phyloP scores from a whole-genome alignment of 2,329 filamentous ascomycete species.

The Aspergillus pseudoterreus region DNA sequence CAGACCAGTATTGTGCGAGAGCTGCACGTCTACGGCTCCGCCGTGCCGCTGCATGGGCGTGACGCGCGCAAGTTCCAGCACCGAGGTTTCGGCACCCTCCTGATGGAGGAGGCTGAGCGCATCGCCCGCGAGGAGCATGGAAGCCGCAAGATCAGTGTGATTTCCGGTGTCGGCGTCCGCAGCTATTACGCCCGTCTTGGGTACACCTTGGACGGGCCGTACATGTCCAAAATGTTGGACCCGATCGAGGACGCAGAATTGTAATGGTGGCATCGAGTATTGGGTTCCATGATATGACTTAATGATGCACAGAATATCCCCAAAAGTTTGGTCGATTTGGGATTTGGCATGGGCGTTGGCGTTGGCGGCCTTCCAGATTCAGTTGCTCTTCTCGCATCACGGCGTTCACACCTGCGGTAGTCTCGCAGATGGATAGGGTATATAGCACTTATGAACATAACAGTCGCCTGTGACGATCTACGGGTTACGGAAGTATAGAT shows the following conservation, averaged over 20 bases:
- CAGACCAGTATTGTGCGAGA: conserved; percentile 90
- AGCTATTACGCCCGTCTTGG: conserved; percentile 93
- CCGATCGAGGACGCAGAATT: conserved; percentile 38
- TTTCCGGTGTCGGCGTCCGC: conserved; percentile 93
- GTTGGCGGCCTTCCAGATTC: background rate
- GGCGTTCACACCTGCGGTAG: too few species aligned
- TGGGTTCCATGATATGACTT: conserved; percentile 5
- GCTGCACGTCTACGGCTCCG: conserved; percentile 93
- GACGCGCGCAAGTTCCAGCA: conserved; percentile 98
- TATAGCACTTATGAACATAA: too few species aligned
- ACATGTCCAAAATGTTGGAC: conserved; percentile 56
- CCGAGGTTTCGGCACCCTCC: conserved; percentile 88
- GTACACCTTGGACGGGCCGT: conserved; percentile 89
- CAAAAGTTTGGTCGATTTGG: background rate
- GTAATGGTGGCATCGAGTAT: background rate
- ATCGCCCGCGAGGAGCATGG: conserved; percentile 94
- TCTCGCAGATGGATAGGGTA: too few species aligned
- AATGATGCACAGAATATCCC: conserved; percentile 2
- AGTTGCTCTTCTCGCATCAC: background rate
- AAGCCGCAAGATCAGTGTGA: conserved; percentile 91
- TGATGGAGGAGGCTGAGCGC: conserved; percentile 97
- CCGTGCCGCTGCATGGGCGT: conserved; percentile 93
- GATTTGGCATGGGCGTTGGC: background rate
- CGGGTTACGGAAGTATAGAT: too few species aligned
- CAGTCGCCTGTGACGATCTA: too few species aligned